phyloP scores from a whole-genome alignment of 305 asterid genomes.

The Ilex paraguariensis region DNA sequence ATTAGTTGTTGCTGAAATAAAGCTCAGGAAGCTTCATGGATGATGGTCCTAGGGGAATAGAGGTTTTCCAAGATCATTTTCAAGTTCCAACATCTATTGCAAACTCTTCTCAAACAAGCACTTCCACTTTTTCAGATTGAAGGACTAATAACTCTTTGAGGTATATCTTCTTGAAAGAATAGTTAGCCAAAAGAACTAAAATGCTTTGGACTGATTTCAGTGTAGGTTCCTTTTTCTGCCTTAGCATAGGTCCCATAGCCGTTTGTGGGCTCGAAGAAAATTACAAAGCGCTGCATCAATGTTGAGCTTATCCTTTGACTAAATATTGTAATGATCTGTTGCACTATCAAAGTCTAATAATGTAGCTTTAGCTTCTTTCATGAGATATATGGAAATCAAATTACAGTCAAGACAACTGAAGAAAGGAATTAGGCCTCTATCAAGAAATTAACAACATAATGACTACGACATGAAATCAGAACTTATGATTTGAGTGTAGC shows the following conservation, averaged over 20 bases:
- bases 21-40: constrained; percentile 53
- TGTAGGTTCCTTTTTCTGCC: constrained; percentile 15
- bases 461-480: no score
- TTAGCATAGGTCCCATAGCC: constrained; percentile 48
- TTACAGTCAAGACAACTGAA: no score
- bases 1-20: no score
- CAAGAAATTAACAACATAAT: no score
- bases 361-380: no score
- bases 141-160: constrained; percentile 21
- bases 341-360: no score
- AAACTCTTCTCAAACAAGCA: constrained; percentile 26
- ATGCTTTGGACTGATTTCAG: constrained; percentile 18
- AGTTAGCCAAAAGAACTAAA: constrained; percentile 8
- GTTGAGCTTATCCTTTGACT: constrained; percentile 78
- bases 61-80: constrained; percentile 53
- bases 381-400: no score
- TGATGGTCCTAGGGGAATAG: constrained; percentile 69
- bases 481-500: no score
- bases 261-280: constrained; percentile 36
- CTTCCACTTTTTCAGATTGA: constrained; percentile 25
- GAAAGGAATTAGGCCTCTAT: no score
- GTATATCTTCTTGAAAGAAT: constrained; percentile 21
- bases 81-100: constrained; percentile 43
- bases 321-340: no score
- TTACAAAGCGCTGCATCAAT: constrained; percentile 46